Conservation (phyloP, 2,329 filamentous ascomycete species). For the Xylariaceae sp. region DNA sequence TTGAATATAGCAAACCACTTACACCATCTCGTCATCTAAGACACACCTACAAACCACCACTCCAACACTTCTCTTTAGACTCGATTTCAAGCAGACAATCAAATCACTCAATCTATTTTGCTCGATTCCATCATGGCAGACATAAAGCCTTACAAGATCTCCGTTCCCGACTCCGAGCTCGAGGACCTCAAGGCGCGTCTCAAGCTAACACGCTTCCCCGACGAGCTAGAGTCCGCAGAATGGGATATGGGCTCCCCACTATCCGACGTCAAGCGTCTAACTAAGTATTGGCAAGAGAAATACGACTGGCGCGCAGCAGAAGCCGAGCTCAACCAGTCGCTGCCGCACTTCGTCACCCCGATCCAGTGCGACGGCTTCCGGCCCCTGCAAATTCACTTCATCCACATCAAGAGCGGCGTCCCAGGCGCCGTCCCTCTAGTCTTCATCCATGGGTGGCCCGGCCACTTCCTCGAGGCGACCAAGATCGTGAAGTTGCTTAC, state of each 20-base stretch:
- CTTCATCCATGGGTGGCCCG: conserved; percentile 49
- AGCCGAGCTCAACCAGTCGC: conserved; percentile 31
- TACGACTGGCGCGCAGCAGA: conserved; percentile 36
- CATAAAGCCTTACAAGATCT: conserved; percentile 33
- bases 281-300: conserved; percentile 32
- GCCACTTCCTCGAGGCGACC: conserved; percentile 62
- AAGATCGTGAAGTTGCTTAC: conserved; percentile 55
- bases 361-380: conserved; percentile 37
- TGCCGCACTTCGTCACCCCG: conserved; percentile 34
- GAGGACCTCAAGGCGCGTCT: conserved; percentile 33
- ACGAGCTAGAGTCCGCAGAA: conserved; percentile 36
- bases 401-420: conserved; percentile 32
- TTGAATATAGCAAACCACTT: too few relatives aligned
- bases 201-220: conserved; percentile 34
- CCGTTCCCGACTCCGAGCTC: conserved; percentile 30
- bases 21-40: too few relatives aligned
- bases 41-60: too few relatives aligned
- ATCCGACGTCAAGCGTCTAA: conserved; percentile 33
- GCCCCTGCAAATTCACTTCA: conserved; percentile 36
- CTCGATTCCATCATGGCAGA: conserved; percentile 29
- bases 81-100: too few relatives aligned
- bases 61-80: too few relatives aligned
- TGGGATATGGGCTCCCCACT: conserved; percentile 38
- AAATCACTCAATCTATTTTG: too few relatives aligned
- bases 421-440: conserved; percentile 29